A percentile compares a stretch with the other conserved stretches of the same genome.
Evolutionary conservation across 2,329 filamentous ascomycete species (phyloP).

Genomic region (Aaosphaeria arxii): DNA sequence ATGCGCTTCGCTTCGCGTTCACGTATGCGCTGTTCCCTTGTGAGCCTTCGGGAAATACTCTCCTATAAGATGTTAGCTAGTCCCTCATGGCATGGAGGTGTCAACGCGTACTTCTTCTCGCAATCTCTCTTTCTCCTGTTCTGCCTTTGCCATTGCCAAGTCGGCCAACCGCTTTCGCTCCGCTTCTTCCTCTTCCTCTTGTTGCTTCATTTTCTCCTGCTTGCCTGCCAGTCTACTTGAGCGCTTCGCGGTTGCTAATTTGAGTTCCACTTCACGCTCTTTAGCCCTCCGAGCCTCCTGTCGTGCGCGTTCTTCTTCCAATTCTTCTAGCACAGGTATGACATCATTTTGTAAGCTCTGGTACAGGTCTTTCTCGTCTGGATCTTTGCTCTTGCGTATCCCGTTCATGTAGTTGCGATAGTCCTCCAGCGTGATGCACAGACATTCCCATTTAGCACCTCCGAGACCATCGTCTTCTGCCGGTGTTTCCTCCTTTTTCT

Average conservation of each 20-base stretch:
- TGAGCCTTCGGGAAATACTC: slow-evolving; percentile 75
- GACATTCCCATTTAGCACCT: slow-evolving; percentile 83
- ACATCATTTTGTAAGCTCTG: slow-evolving; percentile 73
- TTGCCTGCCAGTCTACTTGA: slow-evolving; percentile 86
- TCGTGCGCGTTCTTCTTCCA: slow-evolving; percentile 64
- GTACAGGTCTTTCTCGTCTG: slow-evolving; percentile 78
- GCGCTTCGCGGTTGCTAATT: slow-evolving; percentile 89
- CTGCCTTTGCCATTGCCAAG: slow-evolving; percentile 58
- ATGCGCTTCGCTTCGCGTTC: slow-evolving; percentile 82
- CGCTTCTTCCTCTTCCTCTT: slow-evolving; percentile 69
- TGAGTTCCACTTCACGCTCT: slow-evolving; percentile 77
- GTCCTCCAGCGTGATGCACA: slow-evolving; percentile 78
- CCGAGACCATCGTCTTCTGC: slow-evolving; percentile 62
- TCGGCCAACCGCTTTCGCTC: slow-evolving; percentile 65
- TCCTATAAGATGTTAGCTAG: slow-evolving; percentile 49
- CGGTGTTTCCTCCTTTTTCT: background rate
- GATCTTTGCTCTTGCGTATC: slow-evolving; percentile 73
- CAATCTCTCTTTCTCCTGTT: slow-evolving; percentile 60
- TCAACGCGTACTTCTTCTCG: slow-evolving; percentile 55
- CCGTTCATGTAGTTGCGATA: slow-evolving; percentile 68
- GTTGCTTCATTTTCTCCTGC: slow-evolving; percentile 71
- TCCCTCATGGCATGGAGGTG: background rate
- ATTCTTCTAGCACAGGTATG: slow-evolving; percentile 78
- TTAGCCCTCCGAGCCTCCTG: slow-evolving; percentile 74
- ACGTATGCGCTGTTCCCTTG: slow-evolving; percentile 78